Base-by-base conservation (phyloP, 1,284 basidiomycete species). In the Ustilago xerochloae region DNA sequence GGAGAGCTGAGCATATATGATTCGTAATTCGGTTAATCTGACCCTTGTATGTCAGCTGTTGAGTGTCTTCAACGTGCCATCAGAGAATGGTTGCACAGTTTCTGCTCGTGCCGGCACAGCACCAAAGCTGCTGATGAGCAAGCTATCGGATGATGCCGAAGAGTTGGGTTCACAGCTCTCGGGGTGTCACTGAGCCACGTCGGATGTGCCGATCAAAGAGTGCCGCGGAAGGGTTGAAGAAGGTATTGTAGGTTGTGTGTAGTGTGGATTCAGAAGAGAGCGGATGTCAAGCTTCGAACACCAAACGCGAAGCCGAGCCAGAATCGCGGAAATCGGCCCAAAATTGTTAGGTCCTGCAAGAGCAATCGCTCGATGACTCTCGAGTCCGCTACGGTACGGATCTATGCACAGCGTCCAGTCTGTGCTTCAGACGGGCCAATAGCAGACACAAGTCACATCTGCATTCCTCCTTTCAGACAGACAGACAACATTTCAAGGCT, bases 241-340 rank as follows among this genome's bases (percentile, higher is more conserved):
- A 26, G 26, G 6, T 12, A 48, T 47, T 16, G 46, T 46, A n/a
- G n/a, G n/a, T n/a, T n/a, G n/a, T n/a, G n/a, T n/a, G n/a, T n/a
- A n/a, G n/a, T n/a, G n/a, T n/a, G n/a, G n/a, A n/a, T n/a, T n/a
- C 15, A 48, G 29, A 32, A 20, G 24, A 18, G 20, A 50, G 32
- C 28, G 48, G 32, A 50, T 50, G 32, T 50, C 32, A 50, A 36
- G 48, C 32, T 50, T 48, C 29, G 46, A 48, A 35, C 29, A 24
- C 22, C 30, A 30, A 36, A 50, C 48, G 32, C 48, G 32, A 50
- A 50, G 22, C 22, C 48, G 20, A n/a, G n/a, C n/a, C n/a, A n/a
- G n/a, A 12, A 35, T 12, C 18, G 48, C 48, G 48, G 48, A 35
- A 50, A 24, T 50, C 48, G 30, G 32, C 48, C 20, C 6, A 6